Conservation (phyloP, 1,284 basidiomycete genomes). For the Irpex rosettiformis region DNA sequence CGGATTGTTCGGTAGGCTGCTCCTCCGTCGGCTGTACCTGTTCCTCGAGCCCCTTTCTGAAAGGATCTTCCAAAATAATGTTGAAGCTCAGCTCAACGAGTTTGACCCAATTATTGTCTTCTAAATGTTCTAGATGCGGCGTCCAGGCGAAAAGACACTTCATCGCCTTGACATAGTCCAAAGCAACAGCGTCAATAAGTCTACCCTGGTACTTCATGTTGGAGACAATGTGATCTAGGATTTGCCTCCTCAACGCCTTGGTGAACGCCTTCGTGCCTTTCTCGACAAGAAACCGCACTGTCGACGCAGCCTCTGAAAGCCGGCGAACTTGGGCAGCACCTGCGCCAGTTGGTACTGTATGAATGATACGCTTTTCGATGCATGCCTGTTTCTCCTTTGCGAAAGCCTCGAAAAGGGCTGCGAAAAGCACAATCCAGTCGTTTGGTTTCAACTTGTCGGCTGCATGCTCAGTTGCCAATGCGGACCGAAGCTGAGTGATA, state of each 20-base stretch:
- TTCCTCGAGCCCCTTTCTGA: slow-evolving; percentile 37
- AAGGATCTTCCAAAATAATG: slow-evolving; percentile 62
- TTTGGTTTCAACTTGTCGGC: slow-evolving; percentile 49
- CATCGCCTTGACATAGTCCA: slow-evolving; percentile 82
- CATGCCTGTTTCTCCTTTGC: slow-evolving; percentile 55
- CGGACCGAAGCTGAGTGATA: slow-evolving; percentile 50
- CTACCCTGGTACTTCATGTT: slow-evolving; percentile 54
- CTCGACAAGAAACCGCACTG: slow-evolving; percentile 71
- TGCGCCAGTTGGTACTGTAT: slow-evolving; percentile 28
- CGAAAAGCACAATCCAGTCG: slow-evolving; percentile 69
- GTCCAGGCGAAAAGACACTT: slow-evolving; percentile 57
- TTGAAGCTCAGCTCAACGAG: slow-evolving; percentile 76
- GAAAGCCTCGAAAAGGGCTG: slow-evolving; percentile 70
- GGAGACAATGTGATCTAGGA: slow-evolving; percentile 68
- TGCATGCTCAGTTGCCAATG: slow-evolving; percentile 55
- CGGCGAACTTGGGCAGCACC: slow-evolving; percentile 48
- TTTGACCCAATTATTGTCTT: slow-evolving; percentile 61
- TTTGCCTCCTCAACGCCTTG: slow-evolving; percentile 45
- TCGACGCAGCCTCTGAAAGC: slow-evolving; percentile 59
- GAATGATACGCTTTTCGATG: slow-evolving; percentile 41
- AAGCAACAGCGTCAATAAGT: slow-evolving; percentile 63
- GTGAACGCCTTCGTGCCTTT: slow-evolving; percentile 51
- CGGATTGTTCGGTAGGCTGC: slow-evolving; percentile 19
- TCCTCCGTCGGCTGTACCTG: slow-evolving; percentile 1
- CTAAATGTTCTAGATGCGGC: slow-evolving; percentile 80